phyloP scores from a whole-genome alignment of 192 early-diverging fungal genomes.

The Coemansia sp. region DNA sequence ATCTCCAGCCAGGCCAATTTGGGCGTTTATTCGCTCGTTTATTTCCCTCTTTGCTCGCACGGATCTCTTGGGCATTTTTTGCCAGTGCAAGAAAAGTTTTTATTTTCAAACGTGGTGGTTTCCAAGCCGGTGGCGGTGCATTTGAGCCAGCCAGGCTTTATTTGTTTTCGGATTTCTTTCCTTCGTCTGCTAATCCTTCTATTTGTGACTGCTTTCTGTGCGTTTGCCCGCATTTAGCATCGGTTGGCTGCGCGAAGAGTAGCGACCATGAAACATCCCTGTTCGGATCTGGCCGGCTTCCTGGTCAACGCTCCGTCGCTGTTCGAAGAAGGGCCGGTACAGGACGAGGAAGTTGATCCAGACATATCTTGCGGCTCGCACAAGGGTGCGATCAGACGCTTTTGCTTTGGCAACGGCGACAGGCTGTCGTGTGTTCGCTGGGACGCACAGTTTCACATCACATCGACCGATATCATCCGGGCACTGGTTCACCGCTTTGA shows the following conservation, averaged over 20 bases:
- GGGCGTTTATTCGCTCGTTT: background rate
- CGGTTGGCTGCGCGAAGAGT: slow-evolving; percentile 32
- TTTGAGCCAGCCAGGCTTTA: background rate
- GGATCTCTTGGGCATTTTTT: background rate
- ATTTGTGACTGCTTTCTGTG: slow-evolving; percentile 6
- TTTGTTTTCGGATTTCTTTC: background rate
- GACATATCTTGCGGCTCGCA: slow-evolving; percentile 43
- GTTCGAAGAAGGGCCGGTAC: slow-evolving; percentile 46
- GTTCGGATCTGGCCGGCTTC: slow-evolving; percentile 45
- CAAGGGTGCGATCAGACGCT: slow-evolving; percentile 43
- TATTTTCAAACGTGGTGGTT: background rate
- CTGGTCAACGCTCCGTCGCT: slow-evolving; percentile 53
- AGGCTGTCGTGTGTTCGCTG: slow-evolving; percentile 88
- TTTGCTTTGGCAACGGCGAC: slow-evolving; percentile 79
- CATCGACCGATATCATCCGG: slow-evolving; percentile 94
- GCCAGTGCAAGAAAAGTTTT: background rate
- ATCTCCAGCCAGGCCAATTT: background rate
- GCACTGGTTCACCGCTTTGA: slow-evolving; percentile 89
- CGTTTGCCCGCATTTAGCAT: slow-evolving; percentile 17
- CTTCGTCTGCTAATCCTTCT: background rate
- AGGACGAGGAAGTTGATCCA: slow-evolving; percentile 46
- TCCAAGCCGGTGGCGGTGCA: background rate
- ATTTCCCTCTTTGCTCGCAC: slow-evolving; percentile 9
- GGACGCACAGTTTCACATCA: slow-evolving; percentile 92
- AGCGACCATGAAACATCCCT: slow-evolving; percentile 32